Evolutionary conservation across 2,329 filamentous ascomycete genomes (phyloP), one percentile per base, ranked within the genome.

Genomic region (Aquanectria penicillioides): DNA sequence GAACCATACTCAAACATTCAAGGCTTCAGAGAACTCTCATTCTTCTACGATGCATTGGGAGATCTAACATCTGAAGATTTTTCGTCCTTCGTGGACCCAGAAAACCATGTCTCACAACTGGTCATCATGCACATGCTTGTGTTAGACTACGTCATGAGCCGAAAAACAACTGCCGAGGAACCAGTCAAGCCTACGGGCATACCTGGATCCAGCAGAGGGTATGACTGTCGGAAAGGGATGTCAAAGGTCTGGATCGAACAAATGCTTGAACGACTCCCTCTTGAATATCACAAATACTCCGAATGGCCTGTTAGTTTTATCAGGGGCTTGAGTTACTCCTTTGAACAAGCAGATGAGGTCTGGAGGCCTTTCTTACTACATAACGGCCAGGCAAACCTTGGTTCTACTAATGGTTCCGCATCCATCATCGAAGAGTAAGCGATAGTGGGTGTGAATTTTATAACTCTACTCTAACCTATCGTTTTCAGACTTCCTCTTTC

Each of bases 91-190:
- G 57, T 69, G 13, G 64, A 77, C 26, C 62, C 71, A 0, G 55
- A 59, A 0, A 78, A 75, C 50, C 47, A 71, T 36, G 47, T 64
- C 3, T 71, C 72, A 1, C 77, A 74, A 33, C 63, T 79, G 0
- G 67, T 79, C 3, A 69, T 79, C 20, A 67, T 75, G 25, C 76
- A 79, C 56, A 74, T 77, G 52, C 69, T 77, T 5, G 61, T 77
- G 5, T 33, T 74, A 0, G 73, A 73, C 8, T 71, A 69, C 40
- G 65, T 74, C 36, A 68, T 74, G 66, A 65, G 65, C 12, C 61
- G 66, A 4, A 70, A 67, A 23, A 57, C 54, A 2, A 47, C 63
- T 9, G 59, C 62, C 6, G 49, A 57, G 6, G 46, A 44, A 3
- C 25, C 55, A 8, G 52, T 38, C 18, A 52, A 55, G 12, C 4